Evolutionary conservation across 2,329 filamentous ascomycete genomes (phyloP).

Genomic region (Apiospora saccharicola): DNA sequence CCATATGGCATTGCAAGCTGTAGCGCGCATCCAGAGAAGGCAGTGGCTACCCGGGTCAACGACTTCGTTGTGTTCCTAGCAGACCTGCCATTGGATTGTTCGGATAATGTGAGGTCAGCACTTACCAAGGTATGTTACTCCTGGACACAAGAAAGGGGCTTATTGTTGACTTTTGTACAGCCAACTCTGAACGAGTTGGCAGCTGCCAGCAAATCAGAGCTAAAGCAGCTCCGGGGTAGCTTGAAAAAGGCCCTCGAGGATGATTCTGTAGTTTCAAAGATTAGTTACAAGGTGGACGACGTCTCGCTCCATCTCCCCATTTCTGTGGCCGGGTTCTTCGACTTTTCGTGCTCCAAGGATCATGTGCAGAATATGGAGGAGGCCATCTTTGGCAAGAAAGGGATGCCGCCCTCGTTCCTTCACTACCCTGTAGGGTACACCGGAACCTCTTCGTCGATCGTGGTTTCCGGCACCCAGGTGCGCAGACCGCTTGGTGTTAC

Average conservation of each 20-base stretch:
- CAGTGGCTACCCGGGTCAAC: conserved; percentile 58
- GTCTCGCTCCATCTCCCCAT: conserved; percentile 63
- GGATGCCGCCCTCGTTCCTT: conserved; percentile 33
- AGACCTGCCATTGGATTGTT: conserved; percentile 44
- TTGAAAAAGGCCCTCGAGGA: conserved; percentile 33
- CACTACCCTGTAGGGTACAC: conserved; percentile 33
- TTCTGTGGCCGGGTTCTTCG: conserved; percentile 62
- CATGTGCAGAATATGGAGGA: conserved; percentile 58
- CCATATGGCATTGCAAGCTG: conserved; percentile 61
- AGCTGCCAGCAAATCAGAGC: conserved; percentile 28
- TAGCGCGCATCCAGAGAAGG: conserved; percentile 43
- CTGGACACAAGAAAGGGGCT: background rate
- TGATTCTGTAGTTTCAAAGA: conserved; percentile 31
- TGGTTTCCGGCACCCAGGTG: conserved; percentile 37
- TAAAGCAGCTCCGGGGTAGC: conserved; percentile 31
- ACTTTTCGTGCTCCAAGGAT: conserved; percentile 62
- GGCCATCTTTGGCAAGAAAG: conserved; percentile 34
- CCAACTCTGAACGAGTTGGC: conserved; percentile 35
- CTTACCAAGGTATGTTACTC: conserved; percentile 30
- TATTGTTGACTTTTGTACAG: conserved; percentile 24
- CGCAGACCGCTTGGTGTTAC: conserved; percentile 35
- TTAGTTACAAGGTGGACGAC: conserved; percentile 44
- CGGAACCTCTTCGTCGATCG: conserved; percentile 34
- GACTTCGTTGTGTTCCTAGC: conserved; percentile 61
- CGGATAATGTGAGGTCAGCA: conserved; percentile 26